Conservation (phyloP, 2,329 filamentous ascomycete species). For the Colletotrichum limetticola region DNA sequence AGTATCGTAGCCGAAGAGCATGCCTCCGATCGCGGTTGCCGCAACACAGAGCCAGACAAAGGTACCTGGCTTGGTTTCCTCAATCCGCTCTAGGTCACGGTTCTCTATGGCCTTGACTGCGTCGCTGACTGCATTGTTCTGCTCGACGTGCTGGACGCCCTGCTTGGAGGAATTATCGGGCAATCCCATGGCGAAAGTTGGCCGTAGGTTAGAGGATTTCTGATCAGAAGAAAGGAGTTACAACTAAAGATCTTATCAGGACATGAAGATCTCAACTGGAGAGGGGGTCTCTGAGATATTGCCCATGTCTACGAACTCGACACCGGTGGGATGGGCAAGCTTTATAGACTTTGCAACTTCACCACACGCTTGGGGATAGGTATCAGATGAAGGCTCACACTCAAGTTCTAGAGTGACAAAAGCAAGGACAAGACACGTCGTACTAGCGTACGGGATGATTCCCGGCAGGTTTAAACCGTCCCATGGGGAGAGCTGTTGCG, state of each 20-base stretch:
- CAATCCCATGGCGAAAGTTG: not conserved
- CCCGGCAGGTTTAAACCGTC: not conserved
- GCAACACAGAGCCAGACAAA: conserved; percentile 42
- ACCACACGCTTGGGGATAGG: too few species aligned
- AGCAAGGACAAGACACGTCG: not conserved
- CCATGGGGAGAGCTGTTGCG: not conserved
- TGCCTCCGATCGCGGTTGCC: conserved; percentile 42
- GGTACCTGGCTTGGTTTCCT: conserved; percentile 39
- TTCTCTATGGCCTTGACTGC: conserved; percentile 17
- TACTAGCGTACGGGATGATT: not conserved
- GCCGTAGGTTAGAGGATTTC: not conserved
- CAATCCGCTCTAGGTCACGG: conserved; percentile 34
- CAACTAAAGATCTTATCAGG: not conserved
- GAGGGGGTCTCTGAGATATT: too few species aligned
- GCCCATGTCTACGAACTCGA: too few species aligned
- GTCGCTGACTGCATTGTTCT: not conserved
- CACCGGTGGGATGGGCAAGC: too few species aligned
- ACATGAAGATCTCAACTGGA: too few species aligned
- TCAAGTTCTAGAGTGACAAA: not conserved
- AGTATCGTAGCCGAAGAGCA: conserved; percentile 55
- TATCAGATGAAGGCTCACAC: too few species aligned
- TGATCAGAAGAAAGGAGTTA: not conserved
- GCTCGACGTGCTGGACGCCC: conserved; percentile 12
- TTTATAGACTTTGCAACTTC: too few species aligned
- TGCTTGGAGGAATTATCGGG: not conserved